Evolutionary conservation across 495 filamentous ascomycete genomes (phyloP).

Genomic region (Aspergillus sclerotiicarbonarius): DNA sequence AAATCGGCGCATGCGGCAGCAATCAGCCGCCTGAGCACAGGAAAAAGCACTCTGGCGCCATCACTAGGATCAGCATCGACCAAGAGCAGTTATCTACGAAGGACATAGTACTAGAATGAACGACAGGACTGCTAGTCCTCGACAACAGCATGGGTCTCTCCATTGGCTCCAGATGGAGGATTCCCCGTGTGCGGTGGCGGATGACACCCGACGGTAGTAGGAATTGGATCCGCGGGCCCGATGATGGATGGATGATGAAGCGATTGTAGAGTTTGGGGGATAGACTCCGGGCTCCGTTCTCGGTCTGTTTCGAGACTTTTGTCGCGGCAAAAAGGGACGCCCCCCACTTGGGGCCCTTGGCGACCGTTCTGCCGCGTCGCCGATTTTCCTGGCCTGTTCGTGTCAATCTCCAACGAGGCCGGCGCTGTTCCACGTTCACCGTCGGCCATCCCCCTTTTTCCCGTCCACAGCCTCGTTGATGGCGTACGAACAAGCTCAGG

Average conservation of each 20-base stretch:
- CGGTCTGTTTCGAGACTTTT: background rate
- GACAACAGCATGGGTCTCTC: background rate
- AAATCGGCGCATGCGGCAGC: no score
- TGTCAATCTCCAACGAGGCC: background rate
- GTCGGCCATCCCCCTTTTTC: background rate
- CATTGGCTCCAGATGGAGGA: constrained; percentile 1
- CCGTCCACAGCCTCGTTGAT: constrained; percentile 4
- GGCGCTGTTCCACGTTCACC: background rate
- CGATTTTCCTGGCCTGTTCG: background rate
- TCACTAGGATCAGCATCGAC: constrained; percentile 1
- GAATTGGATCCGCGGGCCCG: background rate
- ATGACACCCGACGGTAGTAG: background rate
- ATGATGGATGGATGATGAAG: background rate
- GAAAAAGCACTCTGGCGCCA: background rate
- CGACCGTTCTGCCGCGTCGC: constrained; percentile 7
- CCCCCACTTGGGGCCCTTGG: background rate
- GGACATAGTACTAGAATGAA: background rate
- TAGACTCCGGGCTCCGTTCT: background rate
- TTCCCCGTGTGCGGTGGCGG: background rate
- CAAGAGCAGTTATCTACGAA: no score
- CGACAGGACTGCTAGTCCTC: background rate
- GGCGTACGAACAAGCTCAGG: constrained; percentile 14
- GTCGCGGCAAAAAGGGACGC: background rate
- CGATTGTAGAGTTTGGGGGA: background rate
- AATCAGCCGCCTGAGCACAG: background rate